These are phyloP conservation scores for Leptosphaerulina australis DNA, from an alignment of 2,329 filamentous ascomycete genomes.

Conservation along the genomic window DNA sequence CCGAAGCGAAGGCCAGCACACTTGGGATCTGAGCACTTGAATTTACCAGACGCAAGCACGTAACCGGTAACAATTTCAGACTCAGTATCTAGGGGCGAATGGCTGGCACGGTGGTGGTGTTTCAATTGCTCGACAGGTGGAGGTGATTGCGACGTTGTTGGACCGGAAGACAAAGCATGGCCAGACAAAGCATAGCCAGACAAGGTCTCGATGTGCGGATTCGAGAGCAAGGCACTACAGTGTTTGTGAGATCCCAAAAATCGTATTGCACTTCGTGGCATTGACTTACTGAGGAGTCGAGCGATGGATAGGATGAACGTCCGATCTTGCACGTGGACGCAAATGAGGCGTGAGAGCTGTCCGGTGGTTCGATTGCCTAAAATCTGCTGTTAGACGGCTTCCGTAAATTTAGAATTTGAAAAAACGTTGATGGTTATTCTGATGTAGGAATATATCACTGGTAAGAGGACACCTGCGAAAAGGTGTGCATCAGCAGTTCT, in stretches of 20 bases:
- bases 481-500: no score
- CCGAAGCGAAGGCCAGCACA: conserved; percentile 34
- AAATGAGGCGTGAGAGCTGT: neutral
- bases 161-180: neutral
- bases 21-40: conserved; percentile 28
- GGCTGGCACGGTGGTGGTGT: conserved; percentile 4
- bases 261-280: neutral
- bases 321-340: neutral
- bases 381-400: neutral
- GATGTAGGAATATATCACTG: neutral
- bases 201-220: neutral
- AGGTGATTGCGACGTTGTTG: neutral
- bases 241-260: neutral
- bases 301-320: neutral
- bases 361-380: neutral
- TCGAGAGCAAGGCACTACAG: neutral
- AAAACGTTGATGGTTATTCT: neutral
- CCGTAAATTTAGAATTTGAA: neutral
- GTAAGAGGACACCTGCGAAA: no score
- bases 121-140: neutral
- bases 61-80: conserved; percentile 29
- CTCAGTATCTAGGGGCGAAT: neutral
- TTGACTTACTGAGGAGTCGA: neutral
- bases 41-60: conserved; percentile 31
- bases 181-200: no score